phyloP scores from a whole-genome alignment of 177 flowering plant genomes.

The Vitis hybrid region DNA sequence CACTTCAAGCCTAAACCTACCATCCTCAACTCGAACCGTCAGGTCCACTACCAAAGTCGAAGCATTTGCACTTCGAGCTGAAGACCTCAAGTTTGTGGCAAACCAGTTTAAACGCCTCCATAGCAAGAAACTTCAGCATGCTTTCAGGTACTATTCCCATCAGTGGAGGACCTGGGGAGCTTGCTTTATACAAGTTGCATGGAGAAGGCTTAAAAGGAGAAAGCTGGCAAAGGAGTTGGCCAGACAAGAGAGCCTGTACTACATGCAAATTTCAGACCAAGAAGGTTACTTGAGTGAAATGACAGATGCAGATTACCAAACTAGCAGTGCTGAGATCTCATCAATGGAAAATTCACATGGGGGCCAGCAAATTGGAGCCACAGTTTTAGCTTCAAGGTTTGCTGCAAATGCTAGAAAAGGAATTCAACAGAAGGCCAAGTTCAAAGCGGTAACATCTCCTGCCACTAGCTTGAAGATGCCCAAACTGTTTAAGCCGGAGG shows the following conservation, averaged over 20 bases:
- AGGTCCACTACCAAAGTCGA: slow-evolving; percentile 50
- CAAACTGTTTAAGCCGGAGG: slow-evolving; percentile 54
- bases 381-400: slow-evolving; percentile 51
- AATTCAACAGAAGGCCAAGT: slow-evolving; percentile 16
- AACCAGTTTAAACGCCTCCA: slow-evolving; percentile 55
- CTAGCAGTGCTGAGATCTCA: background rate
- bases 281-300: slow-evolving; percentile 10
- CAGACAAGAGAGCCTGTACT: slow-evolving; percentile 34
- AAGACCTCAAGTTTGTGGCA: slow-evolving; percentile 55
- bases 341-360: slow-evolving; percentile 7
- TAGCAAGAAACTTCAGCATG: slow-evolving; percentile 66
- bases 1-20: slow-evolving; percentile 40
- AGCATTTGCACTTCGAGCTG: slow-evolving; percentile 60
- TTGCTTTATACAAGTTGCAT: slow-evolving; percentile 54
- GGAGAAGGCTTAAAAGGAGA: slow-evolving; percentile 46
- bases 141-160: slow-evolving; percentile 64
- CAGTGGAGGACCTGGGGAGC: slow-evolving; percentile 79
- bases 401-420: slow-evolving; percentile 52
- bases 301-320: background rate
- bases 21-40: slow-evolving; percentile 60
- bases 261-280: slow-evolving; percentile 11
- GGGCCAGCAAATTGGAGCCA: slow-evolving; percentile 30
- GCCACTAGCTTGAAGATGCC: slow-evolving; percentile 41
- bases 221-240: slow-evolving; percentile 46
- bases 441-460: slow-evolving; percentile 16